Conservation (phyloP, 805 yeast genomes). For the Lachancea nothofagi region DNA sequence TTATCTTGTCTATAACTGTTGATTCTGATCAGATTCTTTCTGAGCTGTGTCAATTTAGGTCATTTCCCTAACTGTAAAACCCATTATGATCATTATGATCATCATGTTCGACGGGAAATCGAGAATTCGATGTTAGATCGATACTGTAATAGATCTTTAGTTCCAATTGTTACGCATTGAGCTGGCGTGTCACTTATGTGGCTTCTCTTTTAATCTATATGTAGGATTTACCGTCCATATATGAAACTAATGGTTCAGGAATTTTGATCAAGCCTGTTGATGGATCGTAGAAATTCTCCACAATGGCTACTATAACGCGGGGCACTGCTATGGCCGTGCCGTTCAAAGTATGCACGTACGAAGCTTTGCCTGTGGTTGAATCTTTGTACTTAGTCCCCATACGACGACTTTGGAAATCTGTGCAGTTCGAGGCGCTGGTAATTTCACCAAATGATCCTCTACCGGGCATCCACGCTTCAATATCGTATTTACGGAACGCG, state of each 20-base stretch:
- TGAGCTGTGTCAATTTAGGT: too few species aligned
- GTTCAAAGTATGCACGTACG: slow-evolving; percentile 75
- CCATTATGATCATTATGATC: too few species aligned
- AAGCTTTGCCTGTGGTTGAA: slow-evolving; percentile 27
- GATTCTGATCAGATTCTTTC: too few species aligned
- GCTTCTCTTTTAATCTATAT: too few species aligned
- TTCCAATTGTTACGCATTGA: too few species aligned
- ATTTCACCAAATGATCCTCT: slow-evolving; percentile 90
- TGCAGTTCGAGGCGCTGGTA: slow-evolving; percentile 85
- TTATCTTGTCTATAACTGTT: too few species aligned
- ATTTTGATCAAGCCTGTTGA: slow-evolving; percentile 46
- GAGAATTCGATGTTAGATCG: too few species aligned
- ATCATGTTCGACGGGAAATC: too few species aligned
- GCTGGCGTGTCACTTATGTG: too few species aligned
- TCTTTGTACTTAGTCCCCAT: slow-evolving; percentile 57
- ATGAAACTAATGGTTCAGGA: slow-evolving; percentile 64
- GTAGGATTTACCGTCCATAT: slow-evolving; percentile 58
- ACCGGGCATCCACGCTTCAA: slow-evolving; percentile 99
- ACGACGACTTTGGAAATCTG: slow-evolving; percentile 85
- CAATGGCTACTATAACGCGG: slow-evolving; percentile 78
- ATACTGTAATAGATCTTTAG: too few species aligned
- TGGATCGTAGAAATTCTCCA: slow-evolving; percentile 77
- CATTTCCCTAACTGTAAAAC: too few species aligned
- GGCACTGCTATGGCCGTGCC: slow-evolving; percentile 98
- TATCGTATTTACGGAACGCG: slow-evolving; percentile 84